phyloP scores from a whole-genome alignment of 2,329 filamentous ascomycete species.

The Colletotrichum euphorbiae region DNA sequence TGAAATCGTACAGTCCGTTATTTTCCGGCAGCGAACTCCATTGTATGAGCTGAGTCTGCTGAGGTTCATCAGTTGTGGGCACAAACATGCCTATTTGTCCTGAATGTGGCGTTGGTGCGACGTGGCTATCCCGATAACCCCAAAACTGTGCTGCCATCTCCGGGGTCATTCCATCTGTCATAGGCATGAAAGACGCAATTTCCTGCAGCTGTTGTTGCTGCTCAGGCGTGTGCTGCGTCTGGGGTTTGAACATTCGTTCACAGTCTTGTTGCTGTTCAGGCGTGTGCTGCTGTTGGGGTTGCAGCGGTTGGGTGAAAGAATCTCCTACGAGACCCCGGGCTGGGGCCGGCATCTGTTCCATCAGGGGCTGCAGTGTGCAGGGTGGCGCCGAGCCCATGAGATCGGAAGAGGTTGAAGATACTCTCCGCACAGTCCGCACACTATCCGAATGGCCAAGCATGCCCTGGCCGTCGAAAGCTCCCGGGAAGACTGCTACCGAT shows the following conservation, averaged over 20 bases:
- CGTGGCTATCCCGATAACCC: slow-evolving; percentile 10
- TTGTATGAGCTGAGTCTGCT: slow-evolving; percentile 15
- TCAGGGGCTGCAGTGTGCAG: slow-evolving; percentile 33
- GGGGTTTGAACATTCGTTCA: background rate
- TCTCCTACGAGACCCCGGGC: background rate
- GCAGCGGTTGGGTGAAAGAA: background rate
- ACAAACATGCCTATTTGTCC: slow-evolving; percentile 22
- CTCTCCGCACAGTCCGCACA: slow-evolving; percentile 45
- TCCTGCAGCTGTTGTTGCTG: slow-evolving; percentile 8
- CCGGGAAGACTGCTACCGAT: slow-evolving; percentile 28
- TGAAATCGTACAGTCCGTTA: slow-evolving; percentile 30
- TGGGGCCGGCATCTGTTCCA: slow-evolving; percentile 30
- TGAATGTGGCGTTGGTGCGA: slow-evolving; percentile 4
- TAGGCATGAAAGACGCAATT: slow-evolving; percentile 4
- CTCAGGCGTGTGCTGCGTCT: slow-evolving; percentile 11
- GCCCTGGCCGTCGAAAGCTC: slow-evolving; percentile 17
- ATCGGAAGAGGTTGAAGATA: slow-evolving; percentile 37
- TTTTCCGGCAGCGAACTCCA: slow-evolving; percentile 29
- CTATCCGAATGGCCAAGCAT: slow-evolving; percentile 47
- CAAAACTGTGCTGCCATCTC: slow-evolving; percentile 33
- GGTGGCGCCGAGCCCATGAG: slow-evolving; percentile 20
- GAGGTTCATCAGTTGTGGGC: background rate
- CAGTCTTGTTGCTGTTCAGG: slow-evolving; percentile 10
- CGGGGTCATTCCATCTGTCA: slow-evolving; percentile 21
- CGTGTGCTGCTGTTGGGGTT: slow-evolving; percentile 2